Evolutionary conservation across 495 filamentous ascomycete species (phyloP), one percentile per base, ranked within the genome.

Genomic region (Lophiotrema nucula): DNA sequence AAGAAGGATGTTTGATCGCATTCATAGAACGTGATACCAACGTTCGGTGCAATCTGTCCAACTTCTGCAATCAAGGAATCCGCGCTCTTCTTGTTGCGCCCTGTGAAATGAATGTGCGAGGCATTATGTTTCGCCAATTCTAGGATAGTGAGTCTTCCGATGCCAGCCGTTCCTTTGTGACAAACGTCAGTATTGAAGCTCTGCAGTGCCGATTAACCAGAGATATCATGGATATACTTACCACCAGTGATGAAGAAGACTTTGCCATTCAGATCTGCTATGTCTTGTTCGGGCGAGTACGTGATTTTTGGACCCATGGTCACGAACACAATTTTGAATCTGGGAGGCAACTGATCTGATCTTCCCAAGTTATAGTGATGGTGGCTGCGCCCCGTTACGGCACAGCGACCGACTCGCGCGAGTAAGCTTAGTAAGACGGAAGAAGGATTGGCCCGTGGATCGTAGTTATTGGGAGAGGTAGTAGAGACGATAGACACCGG

Each of bases 241-340:
- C 56, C 56, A 1, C 57, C 51, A 1, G 57, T 61, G 31, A 65
- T 19, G 18, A 61, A 42, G 37, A 65, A 47, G 31, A 65, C 50
- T 41, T 52, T 56, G 18, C 43, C 44, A 2, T 2, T 10, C 13
- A 61, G 39, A 19, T 37, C 13, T 1, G 50, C 57, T 12, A 65
- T 52, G 35, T 64, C 56, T 21, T 21, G 46, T 1, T 21, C 33
- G 1, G 60, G 60, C 24, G 53, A 28, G 27, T 49, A 60, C 31
- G 31, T 15, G 31, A 8, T 15, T 15, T 35, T 35, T 8, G 31
- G 8, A 8, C 15, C 31, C 31, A 35, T 35, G 8, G 31, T 35
- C n/a, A n/a, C n/a, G n/a, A n/a, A n/a, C n/a, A n/a, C n/a, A n/a
- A n/a, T n/a, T n/a, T n/a, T n/a, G n/a, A n/a, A n/a, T n/a, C n/a